A percentile compares a stretch with the other conserved stretches of the same genome.
phyloP scores from a whole-genome alignment of 2,329 filamentous ascomycete genomes.

The Thermothelomyces thermophilus region DNA sequence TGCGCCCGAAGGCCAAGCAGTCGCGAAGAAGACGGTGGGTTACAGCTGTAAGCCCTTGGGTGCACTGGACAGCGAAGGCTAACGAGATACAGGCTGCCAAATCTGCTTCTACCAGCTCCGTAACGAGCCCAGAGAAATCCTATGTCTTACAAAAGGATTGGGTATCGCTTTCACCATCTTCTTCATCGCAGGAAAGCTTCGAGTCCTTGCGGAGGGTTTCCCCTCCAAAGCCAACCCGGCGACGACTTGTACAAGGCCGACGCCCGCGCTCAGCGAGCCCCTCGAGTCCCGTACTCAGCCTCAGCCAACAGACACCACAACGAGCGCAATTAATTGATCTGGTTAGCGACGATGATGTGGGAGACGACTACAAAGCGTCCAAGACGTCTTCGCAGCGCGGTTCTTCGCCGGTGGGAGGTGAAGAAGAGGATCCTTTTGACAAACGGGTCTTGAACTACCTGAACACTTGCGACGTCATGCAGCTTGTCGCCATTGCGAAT shows the following conservation, averaged over 20 bases:
- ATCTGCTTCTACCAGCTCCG: conserved; percentile 12
- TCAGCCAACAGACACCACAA: not conserved
- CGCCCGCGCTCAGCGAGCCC: conserved; percentile 18
- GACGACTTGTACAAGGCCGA: conserved; percentile 24
- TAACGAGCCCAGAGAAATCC: conserved; percentile 16
- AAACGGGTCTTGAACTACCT: conserved; percentile 65
- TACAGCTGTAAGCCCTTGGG: not conserved
- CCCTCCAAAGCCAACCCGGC: conserved; percentile 17
- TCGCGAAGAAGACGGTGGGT: not conserved
- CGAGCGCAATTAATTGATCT: conserved; percentile 19
- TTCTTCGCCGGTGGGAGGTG: conserved; percentile 8
- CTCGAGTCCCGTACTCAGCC: conserved; percentile 13
- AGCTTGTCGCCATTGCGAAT: conserved; percentile 75
- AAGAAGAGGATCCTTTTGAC: conserved; percentile 18
- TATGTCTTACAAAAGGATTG: conserved; percentile 21
- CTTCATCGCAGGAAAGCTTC: conserved; percentile 17
- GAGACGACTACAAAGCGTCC: conserved; percentile 25
- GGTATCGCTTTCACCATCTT: conserved; percentile 15
- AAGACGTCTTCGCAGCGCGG: conserved; percentile 9
- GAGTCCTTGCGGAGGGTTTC: conserved; percentile 12
- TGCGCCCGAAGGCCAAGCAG: not conserved
- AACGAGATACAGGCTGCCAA: conserved; percentile 4
- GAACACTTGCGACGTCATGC: conserved; percentile 68
- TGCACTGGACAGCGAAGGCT: not conserved
- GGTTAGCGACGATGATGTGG: conserved; percentile 38